A percentile compares a stretch with the other conserved stretches of the same genome.
Evolutionary conservation across 768 basidiomycete genomes (phyloP).

Genomic region (Gyrodon lividus): DNA sequence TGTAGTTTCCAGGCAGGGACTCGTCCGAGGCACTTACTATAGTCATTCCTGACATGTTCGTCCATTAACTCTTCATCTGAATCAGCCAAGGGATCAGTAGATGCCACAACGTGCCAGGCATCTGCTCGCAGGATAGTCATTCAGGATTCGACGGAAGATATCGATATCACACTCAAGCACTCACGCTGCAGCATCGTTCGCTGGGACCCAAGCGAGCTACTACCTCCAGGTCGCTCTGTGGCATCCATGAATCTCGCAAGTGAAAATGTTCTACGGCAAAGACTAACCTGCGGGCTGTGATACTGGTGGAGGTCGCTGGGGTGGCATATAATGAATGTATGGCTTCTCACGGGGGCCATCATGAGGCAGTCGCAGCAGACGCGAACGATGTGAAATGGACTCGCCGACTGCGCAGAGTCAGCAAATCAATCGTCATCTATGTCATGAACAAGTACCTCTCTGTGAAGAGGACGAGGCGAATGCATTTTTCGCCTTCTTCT

Average conservation of each 20-base stretch:
- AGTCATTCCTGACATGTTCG: constrained; percentile 61
- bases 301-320: constrained; percentile 20
- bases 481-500: constrained; percentile 46
- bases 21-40: constrained; percentile 45
- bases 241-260: constrained; percentile 1
- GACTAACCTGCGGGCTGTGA: constrained; percentile 24
- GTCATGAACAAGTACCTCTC: constrained; percentile 16
- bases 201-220: constrained; percentile 26
- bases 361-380: constrained; percentile 19
- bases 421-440: not conserved
- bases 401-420: constrained; percentile 24
- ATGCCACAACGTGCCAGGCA: constrained; percentile 67
- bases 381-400: constrained; percentile 25
- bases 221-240: constrained; percentile 18
- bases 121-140: constrained; percentile 41
- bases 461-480: constrained; percentile 30
- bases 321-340: constrained; percentile 35
- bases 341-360: constrained; percentile 32
- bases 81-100: constrained; percentile 64
- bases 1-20: not conserved
- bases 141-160: not conserved
- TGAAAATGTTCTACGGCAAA: not conserved
- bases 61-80: constrained; percentile 73
- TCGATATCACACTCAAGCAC: constrained; percentile 5
- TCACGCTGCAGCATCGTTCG: constrained; percentile 48